Evolutionary conservation across 495 filamentous ascomycete species (phyloP), one percentile per base, ranked within the genome.

Genomic region (Cercophora samala): DNA sequence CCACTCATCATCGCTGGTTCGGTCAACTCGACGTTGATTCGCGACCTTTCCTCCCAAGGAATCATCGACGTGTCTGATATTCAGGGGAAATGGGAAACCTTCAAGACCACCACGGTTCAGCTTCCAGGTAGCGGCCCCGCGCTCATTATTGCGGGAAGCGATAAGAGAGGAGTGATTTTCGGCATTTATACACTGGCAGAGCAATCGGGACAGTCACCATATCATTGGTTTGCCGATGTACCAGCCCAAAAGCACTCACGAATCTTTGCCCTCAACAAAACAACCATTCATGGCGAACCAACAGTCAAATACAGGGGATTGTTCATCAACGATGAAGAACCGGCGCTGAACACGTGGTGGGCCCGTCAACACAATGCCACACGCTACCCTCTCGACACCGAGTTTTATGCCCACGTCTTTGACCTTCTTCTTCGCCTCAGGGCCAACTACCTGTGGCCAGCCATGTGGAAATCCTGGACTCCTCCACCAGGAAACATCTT

Each of bases 281-380:
- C 69, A 3, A 85, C 82, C 19, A 67, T 79, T 1, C 85, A 88
- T 56, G 81, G 80, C 21, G 79, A 83, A 15, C 87, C 88, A 2
- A 83, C 80, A 11, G 81, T 90, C 58, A 86, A 86, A 70, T 90
- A 88, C 73, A 80, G 88, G 2, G 88, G 87, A 19, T 82, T 90
- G 58, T 90, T 90, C 76, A 81, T 90, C 73, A 90, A 90, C 74
- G 87, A 90, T 67, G 87, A 90, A 65, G 82, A 85, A 42, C 88
- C 87, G 0, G 84, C 83, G 0, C 69, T 89, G 23, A 74, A 71
- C 65, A 70, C 55, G 11, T 74, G 72, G 72, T 74, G 69, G 72
- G 63, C 72, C 13, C 62, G 63, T 4, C 46, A 55, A 13, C 62
- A 74, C 65, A 70, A 69, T 46, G 69, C 69, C 0, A 70, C 65